phyloP scores from a whole-genome alignment of 2,329 filamentous ascomycete genomes.

The Sarocladium kiliense region DNA sequence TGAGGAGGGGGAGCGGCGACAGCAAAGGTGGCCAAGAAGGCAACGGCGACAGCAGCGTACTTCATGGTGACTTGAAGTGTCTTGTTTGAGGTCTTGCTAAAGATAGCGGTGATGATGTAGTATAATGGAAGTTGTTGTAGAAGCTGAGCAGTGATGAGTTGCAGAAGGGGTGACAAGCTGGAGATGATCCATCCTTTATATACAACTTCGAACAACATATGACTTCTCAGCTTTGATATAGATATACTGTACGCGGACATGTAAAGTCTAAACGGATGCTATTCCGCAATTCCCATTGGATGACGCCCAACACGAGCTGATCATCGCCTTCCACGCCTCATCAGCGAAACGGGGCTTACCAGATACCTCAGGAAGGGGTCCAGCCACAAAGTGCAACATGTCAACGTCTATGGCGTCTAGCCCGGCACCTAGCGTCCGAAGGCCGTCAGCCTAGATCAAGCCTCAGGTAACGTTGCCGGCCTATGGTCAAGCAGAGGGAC shows the following conservation, averaged over 20 bases:
- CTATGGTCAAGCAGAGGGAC: background rate
- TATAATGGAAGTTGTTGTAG: background rate
- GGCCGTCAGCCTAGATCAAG: background rate
- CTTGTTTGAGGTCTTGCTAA: no score
- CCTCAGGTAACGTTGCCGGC: background rate
- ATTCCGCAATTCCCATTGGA: background rate
- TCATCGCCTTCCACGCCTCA: background rate
- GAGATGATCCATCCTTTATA: background rate
- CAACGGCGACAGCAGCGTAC: background rate
- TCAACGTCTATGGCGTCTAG: background rate
- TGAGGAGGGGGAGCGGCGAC: background rate
- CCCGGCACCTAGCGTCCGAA: background rate
- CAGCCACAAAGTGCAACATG: background rate
- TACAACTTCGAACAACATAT: background rate
- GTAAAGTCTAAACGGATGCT: background rate
- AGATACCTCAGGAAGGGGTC: background rate
- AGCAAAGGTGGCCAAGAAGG: background rate
- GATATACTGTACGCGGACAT: background rate
- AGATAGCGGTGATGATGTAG: background rate
- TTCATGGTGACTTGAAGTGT: constrained; percentile 15
- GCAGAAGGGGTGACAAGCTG: background rate
- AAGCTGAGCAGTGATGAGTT: background rate
- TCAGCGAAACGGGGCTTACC: background rate
- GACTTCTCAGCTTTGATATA: background rate
- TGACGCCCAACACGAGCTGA: constrained; percentile 3